phyloP scores from a whole-genome alignment of 257 asterid genomes.

The Salvia splendens region DNA sequence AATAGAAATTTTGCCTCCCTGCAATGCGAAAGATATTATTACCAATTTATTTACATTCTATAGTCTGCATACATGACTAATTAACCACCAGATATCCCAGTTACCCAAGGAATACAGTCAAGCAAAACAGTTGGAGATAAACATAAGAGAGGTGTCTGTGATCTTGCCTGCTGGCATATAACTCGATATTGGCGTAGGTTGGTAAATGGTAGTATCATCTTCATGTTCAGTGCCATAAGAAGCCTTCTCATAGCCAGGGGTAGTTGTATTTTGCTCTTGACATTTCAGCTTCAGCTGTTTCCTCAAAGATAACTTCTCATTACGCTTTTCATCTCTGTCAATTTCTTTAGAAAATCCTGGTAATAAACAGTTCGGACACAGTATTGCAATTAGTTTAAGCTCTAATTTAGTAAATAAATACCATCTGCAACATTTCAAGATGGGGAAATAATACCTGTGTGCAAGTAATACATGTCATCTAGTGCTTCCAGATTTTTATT shows the following conservation, averaged over 20 bases:
- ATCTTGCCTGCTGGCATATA: slow-evolving; percentile 70
- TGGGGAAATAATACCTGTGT: slow-evolving; percentile 63
- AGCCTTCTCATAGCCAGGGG: slow-evolving; percentile 46
- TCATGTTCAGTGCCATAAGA: slow-evolving; percentile 45
- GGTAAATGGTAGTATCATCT: slow-evolving; percentile 53
- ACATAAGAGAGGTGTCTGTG: background rate
- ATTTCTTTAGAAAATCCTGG: slow-evolving; percentile 67
- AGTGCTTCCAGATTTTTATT: slow-evolving; percentile 92
- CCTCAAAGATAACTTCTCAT: slow-evolving; percentile 81
- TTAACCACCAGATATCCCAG: background rate
- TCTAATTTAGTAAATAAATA: slow-evolving; percentile 28
- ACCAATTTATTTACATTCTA: slow-evolving; percentile 5
- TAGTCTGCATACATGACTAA: background rate
- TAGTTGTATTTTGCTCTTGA: slow-evolving; percentile 54
- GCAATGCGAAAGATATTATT: slow-evolving; percentile 32
- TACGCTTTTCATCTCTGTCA: slow-evolving; percentile 69
- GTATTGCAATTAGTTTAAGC: slow-evolving; percentile 17
- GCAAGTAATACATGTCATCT: slow-evolving; percentile 80
- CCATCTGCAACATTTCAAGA: slow-evolving; percentile 23
- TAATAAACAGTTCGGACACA: slow-evolving; percentile 10
- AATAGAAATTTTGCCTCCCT: slow-evolving; percentile 59
- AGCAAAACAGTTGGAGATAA: background rate
- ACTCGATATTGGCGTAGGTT: slow-evolving; percentile 60
- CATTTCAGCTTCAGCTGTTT: slow-evolving; percentile 87
- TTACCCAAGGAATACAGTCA: background rate